These are phyloP conservation scores for Cylindrotheca closterium DNA, from an alignment of 108 stramenopile species.

Conservation along the genomic window DNA sequence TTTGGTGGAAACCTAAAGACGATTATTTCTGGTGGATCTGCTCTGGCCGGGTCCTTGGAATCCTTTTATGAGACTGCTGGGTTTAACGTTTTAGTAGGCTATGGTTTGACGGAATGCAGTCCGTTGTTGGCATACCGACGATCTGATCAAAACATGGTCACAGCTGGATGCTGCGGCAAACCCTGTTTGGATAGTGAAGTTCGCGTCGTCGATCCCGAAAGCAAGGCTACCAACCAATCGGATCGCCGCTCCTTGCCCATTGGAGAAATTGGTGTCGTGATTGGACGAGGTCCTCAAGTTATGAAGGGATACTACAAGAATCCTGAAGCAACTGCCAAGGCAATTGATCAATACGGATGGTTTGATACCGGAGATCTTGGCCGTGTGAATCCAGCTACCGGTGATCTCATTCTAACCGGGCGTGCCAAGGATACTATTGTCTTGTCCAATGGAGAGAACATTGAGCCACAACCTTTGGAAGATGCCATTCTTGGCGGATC, in stretches of 20 bases:
- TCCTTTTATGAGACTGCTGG: constrained; percentile 88
- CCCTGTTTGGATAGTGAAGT: constrained; percentile 76
- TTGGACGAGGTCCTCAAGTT: constrained; percentile 84
- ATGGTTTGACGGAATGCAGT: constrained; percentile 91
- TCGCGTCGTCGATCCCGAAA: constrained; percentile 75
- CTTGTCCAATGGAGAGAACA: constrained; percentile 90
- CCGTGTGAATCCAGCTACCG: constrained; percentile 82
- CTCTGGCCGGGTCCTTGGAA: constrained; percentile 86
- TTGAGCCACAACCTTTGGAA: constrained; percentile 77
- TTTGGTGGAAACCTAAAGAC: constrained; percentile 85
- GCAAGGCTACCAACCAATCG: constrained; percentile 25
- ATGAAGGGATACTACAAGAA: constrained; percentile 93
- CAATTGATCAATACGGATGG: constrained; percentile 80
- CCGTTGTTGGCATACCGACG: constrained; percentile 76
- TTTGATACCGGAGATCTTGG: constrained; percentile 94
- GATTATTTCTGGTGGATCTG: constrained; percentile 89
- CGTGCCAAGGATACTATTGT: constrained; percentile 93
- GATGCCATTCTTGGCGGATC: constrained; percentile 76
- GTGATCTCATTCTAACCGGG: constrained; percentile 87
- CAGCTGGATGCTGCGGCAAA: constrained; percentile 81
- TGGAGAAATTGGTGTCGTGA: constrained; percentile 68
- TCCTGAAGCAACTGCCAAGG: constrained; percentile 71
- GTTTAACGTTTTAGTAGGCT: constrained; percentile 82
- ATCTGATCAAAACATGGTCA: constrained; percentile 65
- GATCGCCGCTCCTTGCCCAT: constrained; percentile 58